A percentile compares a stretch with the other conserved stretches of the same genome.
These are phyloP conservation scores for Pseudisothecium myosuroides DNA, from an alignment of 225 moss, liverwort and hornwort species.

Conservation along the genomic window DNA sequence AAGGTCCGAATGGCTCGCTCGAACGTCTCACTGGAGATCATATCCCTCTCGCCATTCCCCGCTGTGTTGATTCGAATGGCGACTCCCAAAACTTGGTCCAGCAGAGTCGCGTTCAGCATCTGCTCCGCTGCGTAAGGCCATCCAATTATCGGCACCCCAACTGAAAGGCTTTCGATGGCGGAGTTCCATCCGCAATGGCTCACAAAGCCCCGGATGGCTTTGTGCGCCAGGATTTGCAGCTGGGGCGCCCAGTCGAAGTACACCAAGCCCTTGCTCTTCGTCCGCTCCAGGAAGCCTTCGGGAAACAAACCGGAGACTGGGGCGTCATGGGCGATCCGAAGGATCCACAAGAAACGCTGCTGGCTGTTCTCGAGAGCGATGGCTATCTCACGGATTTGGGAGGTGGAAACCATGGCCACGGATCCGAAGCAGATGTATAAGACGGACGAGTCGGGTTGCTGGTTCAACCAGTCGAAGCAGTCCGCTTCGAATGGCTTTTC, in stretches of 20 bases:
- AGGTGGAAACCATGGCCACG: neutral
- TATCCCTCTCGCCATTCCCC: neutral
- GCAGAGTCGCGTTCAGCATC: slow-evolving; percentile 23
- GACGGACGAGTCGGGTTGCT: slow-evolving; percentile 27
- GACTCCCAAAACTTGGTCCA: neutral
- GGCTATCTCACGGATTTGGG: slow-evolving; percentile 19
- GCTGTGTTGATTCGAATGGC: slow-evolving; percentile 8
- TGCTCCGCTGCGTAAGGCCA: slow-evolving; percentile 42
- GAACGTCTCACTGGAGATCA: slow-evolving; percentile 3
- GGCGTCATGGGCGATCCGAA: neutral
- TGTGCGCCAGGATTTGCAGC: slow-evolving; percentile 24
- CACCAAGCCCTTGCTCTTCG: slow-evolving; percentile 1
- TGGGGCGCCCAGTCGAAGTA: slow-evolving; percentile 26
- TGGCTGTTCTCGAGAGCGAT: slow-evolving; percentile 11
- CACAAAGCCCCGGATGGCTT: slow-evolving; percentile 13
- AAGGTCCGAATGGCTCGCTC: slow-evolving; percentile 17
- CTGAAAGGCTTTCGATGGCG: neutral
- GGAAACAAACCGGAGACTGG: neutral
- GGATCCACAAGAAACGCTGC: slow-evolving; percentile 36
- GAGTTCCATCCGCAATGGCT: slow-evolving; percentile 51
- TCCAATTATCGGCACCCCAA: slow-evolving; percentile 22
- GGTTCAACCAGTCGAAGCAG: slow-evolving; percentile 15
- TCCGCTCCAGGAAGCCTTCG: slow-evolving; percentile 13
- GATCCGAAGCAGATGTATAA: slow-evolving; percentile 36
- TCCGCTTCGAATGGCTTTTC: neutral